A percentile compares a stretch with the other conserved stretches of the same genome.
These are phyloP conservation scores for Allium fistulosum DNA, from an alignment of 106 monocot species.

Conservation along the genomic window DNA sequence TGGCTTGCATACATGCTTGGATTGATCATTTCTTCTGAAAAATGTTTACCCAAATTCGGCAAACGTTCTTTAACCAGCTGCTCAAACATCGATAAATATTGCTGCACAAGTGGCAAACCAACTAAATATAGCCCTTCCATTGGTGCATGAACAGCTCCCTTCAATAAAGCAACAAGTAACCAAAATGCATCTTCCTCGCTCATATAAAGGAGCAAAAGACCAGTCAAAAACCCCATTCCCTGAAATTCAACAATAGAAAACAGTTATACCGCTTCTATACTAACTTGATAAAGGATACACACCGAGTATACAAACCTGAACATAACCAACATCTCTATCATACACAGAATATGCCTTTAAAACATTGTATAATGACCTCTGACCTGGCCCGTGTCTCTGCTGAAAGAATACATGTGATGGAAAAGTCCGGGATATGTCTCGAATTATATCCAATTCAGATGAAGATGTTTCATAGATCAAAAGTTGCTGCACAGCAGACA, in stretches of 20 bases:
- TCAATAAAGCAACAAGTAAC: constrained; percentile 95
- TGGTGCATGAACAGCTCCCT: constrained; percentile 96
- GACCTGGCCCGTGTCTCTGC: constrained; percentile 95
- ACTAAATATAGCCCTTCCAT: constrained; percentile 98
- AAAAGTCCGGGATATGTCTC: constrained; percentile 97
- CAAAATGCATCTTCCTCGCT: constrained; percentile 99
- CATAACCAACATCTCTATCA: constrained; percentile 98
- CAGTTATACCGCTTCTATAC: not conserved
- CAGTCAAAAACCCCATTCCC: constrained; percentile 98
- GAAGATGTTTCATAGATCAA: constrained; percentile 96
- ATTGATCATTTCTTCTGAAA: constrained; percentile 90
- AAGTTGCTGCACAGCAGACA: constrained; percentile 56
- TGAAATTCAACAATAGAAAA: constrained; percentile 22
- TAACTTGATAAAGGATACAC: not conserved
- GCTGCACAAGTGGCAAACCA: constrained; percentile 93
- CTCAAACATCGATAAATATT: constrained; percentile 91
- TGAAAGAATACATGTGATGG: constrained; percentile 97
- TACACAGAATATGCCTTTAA: constrained; percentile 96
- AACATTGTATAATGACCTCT: constrained; percentile 95
- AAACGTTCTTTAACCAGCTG: constrained; percentile 77
- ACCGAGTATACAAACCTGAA: constrained; percentile 59
- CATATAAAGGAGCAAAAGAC: constrained; percentile 93
- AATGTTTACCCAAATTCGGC: constrained; percentile 90
- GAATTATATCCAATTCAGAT: constrained; percentile 94
- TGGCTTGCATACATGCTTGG: constrained; percentile 99